Base-by-base conservation (phyloP, 176 grass and related monocot species). In the Rhipidocladum racemiflorum region DNA sequence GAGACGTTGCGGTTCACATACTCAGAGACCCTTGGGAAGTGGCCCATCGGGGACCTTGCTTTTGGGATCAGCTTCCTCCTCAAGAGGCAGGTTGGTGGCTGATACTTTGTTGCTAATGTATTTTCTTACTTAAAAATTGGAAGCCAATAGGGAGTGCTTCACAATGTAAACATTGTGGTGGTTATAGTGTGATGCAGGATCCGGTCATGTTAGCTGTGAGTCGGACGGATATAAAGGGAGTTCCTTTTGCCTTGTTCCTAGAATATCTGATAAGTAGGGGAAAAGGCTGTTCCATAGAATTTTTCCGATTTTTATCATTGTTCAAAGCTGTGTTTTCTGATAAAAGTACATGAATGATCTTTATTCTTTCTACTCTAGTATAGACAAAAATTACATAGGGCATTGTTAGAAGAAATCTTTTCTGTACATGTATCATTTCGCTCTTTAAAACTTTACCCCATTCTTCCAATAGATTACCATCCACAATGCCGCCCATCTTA, bases 1-100 rank as follows among this genome's bases (percentile, higher is more conserved):
- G 96, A 98, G 88, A 98, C 90, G 9, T 70, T 98, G 54, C 77
- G 96, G 6, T 98, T 98, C 79, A 98, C 96, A 5, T 98, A 98
- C 75, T 95, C 96, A 0, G 96, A 98, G 82, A 98, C 96, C 28
- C 84, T 98, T 69, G 96, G 96, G 18, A 98, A 98, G 84, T 98
- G 96, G 96, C 96, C 96, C 40, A 93, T 98, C 0, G 96, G 92
- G 42, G 96, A 98, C 82, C 87, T 98, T 9, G 96, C 96, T 23
- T 95, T 98, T 43, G 96, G 96, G 17, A 98, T 98, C 50, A 98
- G 80, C 79, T 98, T 98, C 83, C 85, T 98, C 49, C 83, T 95
- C 32, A 98, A 90, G 90, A 90, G 92, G 54, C 96, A 98, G 96
- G 96, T 94, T 54, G 35, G 79, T 78, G 8, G 6, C 44, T 53